These are phyloP conservation scores for Neurospora sp. DNA, from an alignment of 495 filamentous ascomycete species.

Conservation along the genomic window DNA sequence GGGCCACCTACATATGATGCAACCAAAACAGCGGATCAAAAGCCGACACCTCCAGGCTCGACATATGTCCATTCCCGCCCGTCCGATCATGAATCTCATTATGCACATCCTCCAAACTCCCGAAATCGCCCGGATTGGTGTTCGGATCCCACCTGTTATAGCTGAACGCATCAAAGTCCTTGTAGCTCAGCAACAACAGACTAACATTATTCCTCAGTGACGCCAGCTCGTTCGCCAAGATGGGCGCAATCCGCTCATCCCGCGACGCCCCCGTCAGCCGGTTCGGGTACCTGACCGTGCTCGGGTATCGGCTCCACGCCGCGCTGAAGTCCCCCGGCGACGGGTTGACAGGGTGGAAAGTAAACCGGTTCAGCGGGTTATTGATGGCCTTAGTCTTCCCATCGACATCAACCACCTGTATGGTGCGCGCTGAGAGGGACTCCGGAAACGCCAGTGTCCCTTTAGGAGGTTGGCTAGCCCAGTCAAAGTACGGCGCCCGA, in stretches of 20 bases:
- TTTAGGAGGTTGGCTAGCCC: constrained; percentile 30
- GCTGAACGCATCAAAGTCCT: constrained; percentile 45
- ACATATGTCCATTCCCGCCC: constrained; percentile 52
- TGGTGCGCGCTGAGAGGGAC: constrained; percentile 23
- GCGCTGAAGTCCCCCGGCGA: constrained; percentile 10
- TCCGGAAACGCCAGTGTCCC: constrained; percentile 16
- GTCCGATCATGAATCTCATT: constrained; percentile 52
- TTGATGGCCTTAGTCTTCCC: constrained; percentile 16
- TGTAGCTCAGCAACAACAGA: constrained; percentile 48
- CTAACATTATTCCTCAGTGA: constrained; percentile 35
- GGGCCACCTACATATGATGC: constrained; percentile 33
- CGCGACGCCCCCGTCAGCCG: constrained; percentile 10
- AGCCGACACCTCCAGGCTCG: constrained; percentile 48
- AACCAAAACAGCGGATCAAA: constrained; percentile 70
- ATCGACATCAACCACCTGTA: constrained; percentile 30
- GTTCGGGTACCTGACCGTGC: constrained; percentile 18
- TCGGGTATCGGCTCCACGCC: constrained; percentile 15
- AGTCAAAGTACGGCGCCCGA: constrained; percentile 49
- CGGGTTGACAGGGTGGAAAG: constrained; percentile 21
- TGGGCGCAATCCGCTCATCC: constrained; percentile 35
- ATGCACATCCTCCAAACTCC: constrained; percentile 54
- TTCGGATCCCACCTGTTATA: constrained; percentile 43
- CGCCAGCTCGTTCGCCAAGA: constrained; percentile 34
- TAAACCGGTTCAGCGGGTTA: constrained; percentile 32
- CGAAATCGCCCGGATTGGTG: constrained; percentile 27